Conservation (phyloP, 148 eudicot genomes). For the Nepenthes gracilis region DNA sequence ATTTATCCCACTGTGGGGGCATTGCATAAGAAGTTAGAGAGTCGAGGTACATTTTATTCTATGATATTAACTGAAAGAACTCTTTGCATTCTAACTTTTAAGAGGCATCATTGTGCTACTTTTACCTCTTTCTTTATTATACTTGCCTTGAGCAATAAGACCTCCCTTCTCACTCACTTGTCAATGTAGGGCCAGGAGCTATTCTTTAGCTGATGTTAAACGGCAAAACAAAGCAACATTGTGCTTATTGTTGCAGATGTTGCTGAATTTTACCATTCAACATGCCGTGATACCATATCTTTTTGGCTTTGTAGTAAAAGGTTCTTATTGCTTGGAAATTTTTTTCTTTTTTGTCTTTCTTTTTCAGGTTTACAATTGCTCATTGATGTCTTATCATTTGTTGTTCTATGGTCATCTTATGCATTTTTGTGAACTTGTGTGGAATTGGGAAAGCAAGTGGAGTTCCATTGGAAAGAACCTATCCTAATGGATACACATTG, state of each 20-base stretch:
- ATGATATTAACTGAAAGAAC: background rate
- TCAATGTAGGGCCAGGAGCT: conserved; percentile 30
- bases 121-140: background rate
- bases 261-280: conserved; percentile 31
- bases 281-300: conserved; percentile 59
- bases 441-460: too few species aligned
- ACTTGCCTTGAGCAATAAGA: background rate
- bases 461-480: too few species aligned
- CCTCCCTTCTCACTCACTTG: conserved; percentile 4
- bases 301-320: conserved; percentile 56
- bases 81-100: background rate
- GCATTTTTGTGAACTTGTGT: too few species aligned
- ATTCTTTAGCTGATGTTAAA: conserved; percentile 23
- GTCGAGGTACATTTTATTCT: background rate
- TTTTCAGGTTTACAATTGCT: too few species aligned
- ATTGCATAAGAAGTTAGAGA: too few species aligned
- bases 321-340: conserved; percentile 12
- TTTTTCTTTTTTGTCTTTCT: too few species aligned
- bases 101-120: background rate
- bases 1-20: too few species aligned
- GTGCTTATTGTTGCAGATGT: conserved; percentile 41
- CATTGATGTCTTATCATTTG: too few species aligned
- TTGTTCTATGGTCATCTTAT: too few species aligned
- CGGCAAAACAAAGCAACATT: conserved; percentile 16
- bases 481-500: too few species aligned